Conservation (phyloP, 148 eudicot species). For the Nepenthes gracilis region DNA sequence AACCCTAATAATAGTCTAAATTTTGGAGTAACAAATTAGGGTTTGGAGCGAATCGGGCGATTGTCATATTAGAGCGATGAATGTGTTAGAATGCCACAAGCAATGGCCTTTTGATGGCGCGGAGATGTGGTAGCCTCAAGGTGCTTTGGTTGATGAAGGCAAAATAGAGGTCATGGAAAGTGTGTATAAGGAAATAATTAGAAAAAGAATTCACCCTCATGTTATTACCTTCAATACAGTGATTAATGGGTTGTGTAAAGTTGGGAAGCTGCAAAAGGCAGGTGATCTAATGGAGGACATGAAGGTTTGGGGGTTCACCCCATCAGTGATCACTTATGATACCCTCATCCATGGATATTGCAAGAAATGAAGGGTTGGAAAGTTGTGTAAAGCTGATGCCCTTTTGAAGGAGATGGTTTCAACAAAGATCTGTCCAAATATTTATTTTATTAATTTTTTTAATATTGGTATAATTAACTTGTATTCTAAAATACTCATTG, state of each 20-base stretch:
- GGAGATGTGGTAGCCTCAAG: too few species aligned
- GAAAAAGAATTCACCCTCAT: constrained; percentile 44
- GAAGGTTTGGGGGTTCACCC: constrained; percentile 40
- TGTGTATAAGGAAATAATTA: constrained; percentile 48
- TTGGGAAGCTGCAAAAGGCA: constrained; percentile 51
- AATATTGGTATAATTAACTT: too few species aligned
- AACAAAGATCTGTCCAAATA: constrained; percentile 25
- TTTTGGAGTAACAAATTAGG: too few species aligned
- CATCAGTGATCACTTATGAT: constrained; percentile 60
- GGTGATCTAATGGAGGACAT: constrained; percentile 64
- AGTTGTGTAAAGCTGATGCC: constrained; percentile 57
- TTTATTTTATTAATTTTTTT: too few species aligned
- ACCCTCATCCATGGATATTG: constrained; percentile 49
- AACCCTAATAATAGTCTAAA: too few species aligned
- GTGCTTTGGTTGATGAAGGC: constrained; percentile 39
- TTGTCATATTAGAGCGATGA: too few species aligned
- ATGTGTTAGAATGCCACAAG: too few species aligned
- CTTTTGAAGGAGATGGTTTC: constrained; percentile 59
- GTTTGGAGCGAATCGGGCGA: too few species aligned
- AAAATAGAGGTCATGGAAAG: constrained; percentile 29
- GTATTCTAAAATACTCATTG: too few species aligned
- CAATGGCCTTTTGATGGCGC: too few species aligned
- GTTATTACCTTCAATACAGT: constrained; percentile 47
- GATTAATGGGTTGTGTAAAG: constrained; percentile 51
- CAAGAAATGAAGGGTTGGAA: constrained; percentile 49